A percentile compares a stretch with the other conserved stretches of the same genome.
Evolutionary conservation across 1,284 basidiomycete genomes (phyloP).

Genomic region (Austroboletus niveus): DNA sequence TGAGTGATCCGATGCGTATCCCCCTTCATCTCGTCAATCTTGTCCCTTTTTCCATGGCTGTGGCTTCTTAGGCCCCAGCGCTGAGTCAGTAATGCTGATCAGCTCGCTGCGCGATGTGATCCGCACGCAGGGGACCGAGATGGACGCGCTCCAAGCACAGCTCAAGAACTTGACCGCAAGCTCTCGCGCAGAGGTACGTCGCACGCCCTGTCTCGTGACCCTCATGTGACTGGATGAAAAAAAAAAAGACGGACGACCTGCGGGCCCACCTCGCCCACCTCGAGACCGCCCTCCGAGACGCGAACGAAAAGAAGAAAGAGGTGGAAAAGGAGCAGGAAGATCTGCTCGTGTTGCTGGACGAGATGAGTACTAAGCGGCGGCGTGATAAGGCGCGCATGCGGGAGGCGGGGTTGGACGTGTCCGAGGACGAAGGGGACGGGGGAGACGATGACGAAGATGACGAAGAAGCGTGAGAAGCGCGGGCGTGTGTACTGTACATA

Average conservation of each 20-base stretch:
- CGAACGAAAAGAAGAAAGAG: constrained; percentile 71
- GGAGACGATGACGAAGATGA: constrained; percentile 62
- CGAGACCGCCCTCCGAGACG: constrained; percentile 48
- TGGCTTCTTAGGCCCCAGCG: constrained; percentile 53
- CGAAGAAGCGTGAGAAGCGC: constrained; percentile 3
- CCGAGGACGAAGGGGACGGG: constrained; percentile 87
- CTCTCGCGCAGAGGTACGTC: constrained; percentile 41
- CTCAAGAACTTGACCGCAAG: constrained; percentile 40
- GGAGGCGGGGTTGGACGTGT: constrained; percentile 79
- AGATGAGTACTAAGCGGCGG: constrained; percentile 82
- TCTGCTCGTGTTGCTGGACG: constrained; percentile 89
- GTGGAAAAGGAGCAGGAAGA: constrained; percentile 94
- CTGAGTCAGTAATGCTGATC: constrained; percentile 78
- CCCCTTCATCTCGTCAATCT: too few species aligned
- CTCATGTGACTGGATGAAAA: background rate
- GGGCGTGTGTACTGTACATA: too few species aligned
- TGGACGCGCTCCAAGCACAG: constrained; percentile 59
- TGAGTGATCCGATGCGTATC: too few species aligned
- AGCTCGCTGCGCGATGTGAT: constrained; percentile 80
- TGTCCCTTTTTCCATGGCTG: background rate
- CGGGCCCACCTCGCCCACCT: constrained; percentile 44
- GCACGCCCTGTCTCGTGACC: too few species aligned
- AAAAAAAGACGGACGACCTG: constrained; percentile 37
- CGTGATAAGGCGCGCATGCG: constrained; percentile 78
- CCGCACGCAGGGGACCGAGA: constrained; percentile 74